Conservation (phyloP, 768 basidiomycete genomes). For the Macrolepiota albuminosa region DNA sequence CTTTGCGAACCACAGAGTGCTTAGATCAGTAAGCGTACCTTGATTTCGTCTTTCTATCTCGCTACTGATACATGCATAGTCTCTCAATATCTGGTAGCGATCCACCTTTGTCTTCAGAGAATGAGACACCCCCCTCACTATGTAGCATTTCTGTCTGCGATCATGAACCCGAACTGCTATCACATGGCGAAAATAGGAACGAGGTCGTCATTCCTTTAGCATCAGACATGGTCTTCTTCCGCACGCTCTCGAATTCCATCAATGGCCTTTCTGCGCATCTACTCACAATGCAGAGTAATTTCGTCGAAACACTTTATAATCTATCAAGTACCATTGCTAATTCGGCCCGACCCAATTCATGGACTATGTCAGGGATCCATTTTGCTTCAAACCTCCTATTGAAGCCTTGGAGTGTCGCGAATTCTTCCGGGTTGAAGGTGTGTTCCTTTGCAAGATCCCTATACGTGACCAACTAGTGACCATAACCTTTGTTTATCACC, state of each 20-base stretch:
- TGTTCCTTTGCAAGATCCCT: conserved; percentile 4
- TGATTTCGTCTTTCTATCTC: not conserved
- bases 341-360: conserved; percentile 38
- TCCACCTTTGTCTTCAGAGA: not conserved
- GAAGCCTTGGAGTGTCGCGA: conserved; percentile 26
- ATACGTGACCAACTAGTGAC: too few relatives aligned
- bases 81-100: not conserved
- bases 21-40: conserved; percentile 5
- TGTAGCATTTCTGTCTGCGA: not conserved
- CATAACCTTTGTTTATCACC: not conserved
- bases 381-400: conserved; percentile 40
- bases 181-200: not conserved
- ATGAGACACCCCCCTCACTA: not conserved
- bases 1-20: conserved; percentile 1
- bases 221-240: conserved; percentile 80
- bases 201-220: conserved; percentile 76
- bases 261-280: conserved; percentile 50
- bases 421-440: conserved; percentile 13
- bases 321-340: conserved; percentile 35
- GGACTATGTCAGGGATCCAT: conserved; percentile 33
- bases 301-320: conserved; percentile 34
- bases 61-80: not conserved
- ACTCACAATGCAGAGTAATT: conserved; percentile 43
- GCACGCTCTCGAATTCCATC: conserved; percentile 58
- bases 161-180: not conserved